A percentile compares a stretch with the other conserved stretches of the same genome.
These are phyloP conservation scores for Tephrocybe sp. DNA, from an alignment of 768 basidiomycete genomes.

Conservation along the genomic window DNA sequence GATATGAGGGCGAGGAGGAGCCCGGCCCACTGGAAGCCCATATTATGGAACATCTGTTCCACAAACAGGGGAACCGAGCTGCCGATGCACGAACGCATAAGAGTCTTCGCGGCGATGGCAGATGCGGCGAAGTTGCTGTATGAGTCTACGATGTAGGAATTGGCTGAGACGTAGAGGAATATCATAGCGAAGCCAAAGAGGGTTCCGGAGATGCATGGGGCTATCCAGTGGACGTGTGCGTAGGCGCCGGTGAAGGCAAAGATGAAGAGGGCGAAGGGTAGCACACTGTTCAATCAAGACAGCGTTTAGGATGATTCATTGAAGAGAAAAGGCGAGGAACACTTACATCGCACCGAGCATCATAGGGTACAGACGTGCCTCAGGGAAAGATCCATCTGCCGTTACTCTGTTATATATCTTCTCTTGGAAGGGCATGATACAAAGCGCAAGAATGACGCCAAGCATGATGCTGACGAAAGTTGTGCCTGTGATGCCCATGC, in stretches of 20 bases:
- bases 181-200: constrained; percentile 40
- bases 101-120: constrained; percentile 41
- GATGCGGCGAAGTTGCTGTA: constrained; percentile 38
- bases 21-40: constrained; percentile 39
- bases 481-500: constrained; percentile 33
- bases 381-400: constrained; percentile 33
- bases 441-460: constrained; percentile 28
- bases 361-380: constrained; percentile 39
- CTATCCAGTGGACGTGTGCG: constrained; percentile 35
- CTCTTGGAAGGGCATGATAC: constrained; percentile 31
- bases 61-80: constrained; percentile 37
- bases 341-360: constrained; percentile 35
- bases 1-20: constrained; percentile 30
- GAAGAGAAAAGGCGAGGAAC: neutral
- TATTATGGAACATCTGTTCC: constrained; percentile 36
- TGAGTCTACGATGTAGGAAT: constrained; percentile 42
- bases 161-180: constrained; percentile 37
- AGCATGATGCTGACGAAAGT: constrained; percentile 42
- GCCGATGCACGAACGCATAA: constrained; percentile 33
- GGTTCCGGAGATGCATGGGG: constrained; percentile 28
- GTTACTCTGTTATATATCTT: constrained; percentile 27
- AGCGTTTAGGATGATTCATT: neutral
- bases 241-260: constrained; percentile 43
- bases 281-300: constrained; percentile 19
- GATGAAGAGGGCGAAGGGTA: constrained; percentile 38